Evolutionary conservation across 140 eudicot genomes (phyloP).

Genomic region (Flaveria floridana): DNA sequence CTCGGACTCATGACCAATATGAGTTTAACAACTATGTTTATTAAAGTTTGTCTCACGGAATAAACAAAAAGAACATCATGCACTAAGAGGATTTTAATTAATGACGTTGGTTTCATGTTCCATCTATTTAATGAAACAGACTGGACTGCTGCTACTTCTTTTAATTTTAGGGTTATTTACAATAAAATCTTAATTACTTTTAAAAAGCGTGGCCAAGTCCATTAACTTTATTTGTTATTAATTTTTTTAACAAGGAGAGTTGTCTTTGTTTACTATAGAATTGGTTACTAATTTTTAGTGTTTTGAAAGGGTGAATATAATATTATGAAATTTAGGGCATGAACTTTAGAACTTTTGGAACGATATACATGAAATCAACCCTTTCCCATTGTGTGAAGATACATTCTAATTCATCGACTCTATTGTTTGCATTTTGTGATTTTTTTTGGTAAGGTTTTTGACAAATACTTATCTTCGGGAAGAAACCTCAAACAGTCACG

Average conservation of each 20-base stretch:
- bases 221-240: background rate
- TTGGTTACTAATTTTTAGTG: background rate
- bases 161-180: background rate
- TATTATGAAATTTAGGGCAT: background rate
- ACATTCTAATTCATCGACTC: background rate
- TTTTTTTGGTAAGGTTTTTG: conserved; percentile 59
- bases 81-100: background rate
- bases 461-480: conserved; percentile 95
- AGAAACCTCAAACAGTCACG: conserved; percentile 92
- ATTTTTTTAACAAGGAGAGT: background rate
- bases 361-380: background rate
- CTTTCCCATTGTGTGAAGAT: background rate
- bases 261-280: background rate
- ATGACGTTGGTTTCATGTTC: background rate
- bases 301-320: background rate
- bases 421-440: background rate
- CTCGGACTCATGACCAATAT: background rate
- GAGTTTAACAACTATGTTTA: background rate
- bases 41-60: background rate
- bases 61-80: background rate
- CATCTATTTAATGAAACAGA: background rate
- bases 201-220: background rate
- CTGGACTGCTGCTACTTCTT: background rate
- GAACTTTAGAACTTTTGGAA: background rate
- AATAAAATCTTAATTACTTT: background rate